A percentile compares a stretch with the other conserved stretches of the same genome.
Conservation (phyloP, 352 stramenopile species). For the Phytophthora litchii region DNA sequence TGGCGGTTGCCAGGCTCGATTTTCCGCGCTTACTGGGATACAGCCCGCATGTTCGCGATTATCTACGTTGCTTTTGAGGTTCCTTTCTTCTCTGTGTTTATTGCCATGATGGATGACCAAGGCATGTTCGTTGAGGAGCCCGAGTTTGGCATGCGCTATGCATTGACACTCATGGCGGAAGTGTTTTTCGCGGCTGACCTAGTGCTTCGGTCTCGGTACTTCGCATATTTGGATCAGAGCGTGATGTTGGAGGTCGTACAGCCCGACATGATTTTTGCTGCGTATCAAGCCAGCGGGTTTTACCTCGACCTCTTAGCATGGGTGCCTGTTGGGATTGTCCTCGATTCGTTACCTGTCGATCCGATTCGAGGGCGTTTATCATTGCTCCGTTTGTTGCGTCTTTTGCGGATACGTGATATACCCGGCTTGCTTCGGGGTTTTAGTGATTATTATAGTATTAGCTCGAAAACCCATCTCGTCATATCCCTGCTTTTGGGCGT, state of each 20-base stretch:
- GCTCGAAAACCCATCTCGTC: constrained; percentile 62
- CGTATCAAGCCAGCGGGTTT: constrained; percentile 60
- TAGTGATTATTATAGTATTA: constrained; percentile 63
- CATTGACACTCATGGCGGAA: constrained; percentile 49
- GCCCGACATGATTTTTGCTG: constrained; percentile 60
- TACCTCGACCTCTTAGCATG: constrained; percentile 57
- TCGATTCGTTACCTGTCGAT: constrained; percentile 46
- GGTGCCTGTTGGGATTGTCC: constrained; percentile 50
- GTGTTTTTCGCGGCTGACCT: constrained; percentile 63
- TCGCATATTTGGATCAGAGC: constrained; percentile 64
- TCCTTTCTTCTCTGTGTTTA: constrained; percentile 75
- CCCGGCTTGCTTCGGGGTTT: constrained; percentile 51
- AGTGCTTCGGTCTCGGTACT: constrained; percentile 52
- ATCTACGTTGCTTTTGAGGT: constrained; percentile 71
- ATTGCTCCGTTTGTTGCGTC: constrained; percentile 50
- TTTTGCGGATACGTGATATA: constrained; percentile 57
- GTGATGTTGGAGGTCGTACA: constrained; percentile 70
- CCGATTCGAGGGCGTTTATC: constrained; percentile 39
- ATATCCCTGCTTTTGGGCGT: constrained; percentile 57
- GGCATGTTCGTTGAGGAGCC: constrained; percentile 47
- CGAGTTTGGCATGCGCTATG: constrained; percentile 41
- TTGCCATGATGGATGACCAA: constrained; percentile 62
- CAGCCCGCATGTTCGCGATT: constrained; percentile 47
- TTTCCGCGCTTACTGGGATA: constrained; percentile 67
- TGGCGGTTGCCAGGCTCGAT: constrained; percentile 59